Base-by-base conservation (phyloP, 208 protist species). In the Crithidia brevicula region DNA sequence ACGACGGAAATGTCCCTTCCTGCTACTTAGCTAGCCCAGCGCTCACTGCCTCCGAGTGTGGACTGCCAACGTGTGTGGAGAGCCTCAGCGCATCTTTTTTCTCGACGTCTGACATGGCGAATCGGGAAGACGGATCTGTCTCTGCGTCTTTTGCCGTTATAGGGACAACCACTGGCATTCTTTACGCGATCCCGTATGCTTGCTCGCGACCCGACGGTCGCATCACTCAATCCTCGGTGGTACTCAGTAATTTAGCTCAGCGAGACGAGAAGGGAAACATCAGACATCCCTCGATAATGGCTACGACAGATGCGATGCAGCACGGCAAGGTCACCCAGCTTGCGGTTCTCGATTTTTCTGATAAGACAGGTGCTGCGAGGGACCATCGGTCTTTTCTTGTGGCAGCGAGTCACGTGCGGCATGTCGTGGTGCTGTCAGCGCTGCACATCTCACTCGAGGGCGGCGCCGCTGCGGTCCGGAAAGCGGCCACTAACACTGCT, bases 291-390 rank as follows among this genome's bases (percentile, higher is more conserved):
- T 23, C 46, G 30, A 30, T 31, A 13, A 30, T 30, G 22, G 40
- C 30, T 1, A 59, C 58, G 10, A 58, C 49, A 13, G 67, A 46
- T 18, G 28, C 66, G 20, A 45, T 52, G 47, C 0, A 15, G 4
- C 50, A 61, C 40, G 69, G 69, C 31, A 74, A 74, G 56, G 43
- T 74, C 40, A 74, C 69, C 16, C 52, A 68, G 10, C 40, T 74
- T 3, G 43, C 43, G 2, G 22, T 28, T 27, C 36, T 65, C 22
- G 33, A 16, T 4, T 23, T 28, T 4, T 16, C 18, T 22, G 8
- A 0, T 16, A 18, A 16, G 3, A 36, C 3, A 3, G 5, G 20
- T 4, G 46, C 16, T 36, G 30, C 8, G n/a, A 4, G 28, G 6
- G 30, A 8, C 5, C 4, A 4, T 4, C 10, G 3, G 22, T 11